Evolutionary conservation across 208 protist genomes (phyloP).

Genomic region (Kentomonas sorsogonicus): DNA sequence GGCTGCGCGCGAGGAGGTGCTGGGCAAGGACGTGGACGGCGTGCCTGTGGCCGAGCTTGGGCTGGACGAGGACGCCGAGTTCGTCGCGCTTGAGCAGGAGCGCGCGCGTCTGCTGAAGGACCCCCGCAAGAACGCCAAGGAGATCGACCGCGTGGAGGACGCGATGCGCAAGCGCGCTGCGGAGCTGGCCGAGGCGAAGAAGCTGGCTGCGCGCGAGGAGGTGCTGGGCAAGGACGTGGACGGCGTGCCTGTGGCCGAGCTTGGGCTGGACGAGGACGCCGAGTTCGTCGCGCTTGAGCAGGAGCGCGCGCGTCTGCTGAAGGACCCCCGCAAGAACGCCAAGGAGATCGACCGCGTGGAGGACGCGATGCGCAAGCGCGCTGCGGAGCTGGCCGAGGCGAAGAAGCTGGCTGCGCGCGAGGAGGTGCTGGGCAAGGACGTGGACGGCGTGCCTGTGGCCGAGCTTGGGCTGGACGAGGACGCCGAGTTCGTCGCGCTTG

Average conservation of each 20-base stretch:
- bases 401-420: conserved; percentile 23
- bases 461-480: conserved; percentile 16
- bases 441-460: conserved; percentile 25
- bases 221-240: conserved; percentile 37
- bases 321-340: conserved; percentile 18
- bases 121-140: conserved; percentile 21
- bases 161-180: conserved; percentile 38
- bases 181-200: conserved; percentile 38
- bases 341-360: conserved; percentile 23
- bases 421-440: conserved; percentile 19
- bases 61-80: conserved; percentile 47
- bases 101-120: conserved; percentile 37
- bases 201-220: conserved; percentile 30
- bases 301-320: conserved; percentile 29
- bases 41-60: conserved; percentile 33
- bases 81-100: conserved; percentile 47
- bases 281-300: conserved; percentile 35
- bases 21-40: conserved; percentile 47
- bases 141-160: conserved; percentile 32
- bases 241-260: conserved; percentile 20
- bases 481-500: conserved; percentile 17
- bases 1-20: conserved; percentile 41
- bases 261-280: conserved; percentile 43
- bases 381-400: conserved; percentile 26
- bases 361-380: conserved; percentile 17